Evolutionary conservation across 345 rosid species (phyloP).

Genomic region (Rubroshorea leprosula): DNA sequence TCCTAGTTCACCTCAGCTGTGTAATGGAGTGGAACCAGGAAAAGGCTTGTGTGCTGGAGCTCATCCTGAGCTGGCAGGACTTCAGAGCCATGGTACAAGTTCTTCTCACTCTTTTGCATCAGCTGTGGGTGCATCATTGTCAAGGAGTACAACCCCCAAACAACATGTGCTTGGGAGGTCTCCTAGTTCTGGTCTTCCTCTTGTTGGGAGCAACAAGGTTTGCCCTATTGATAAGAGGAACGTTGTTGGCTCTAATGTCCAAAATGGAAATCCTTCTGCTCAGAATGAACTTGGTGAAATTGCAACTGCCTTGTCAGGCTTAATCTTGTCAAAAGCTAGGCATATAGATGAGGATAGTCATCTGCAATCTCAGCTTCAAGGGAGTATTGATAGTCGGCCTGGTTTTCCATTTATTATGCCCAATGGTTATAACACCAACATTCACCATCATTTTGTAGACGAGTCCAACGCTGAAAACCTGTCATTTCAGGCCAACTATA

Average conservation of each 20-base stretch:
- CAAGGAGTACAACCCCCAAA: constrained; percentile 73
- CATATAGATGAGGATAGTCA: constrained; percentile 36
- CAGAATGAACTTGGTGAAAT: constrained; percentile 46
- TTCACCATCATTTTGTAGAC: constrained; percentile 45
- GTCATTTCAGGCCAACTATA: constrained; percentile 36
- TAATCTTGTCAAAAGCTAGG: constrained; percentile 45
- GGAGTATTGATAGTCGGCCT: constrained; percentile 31
- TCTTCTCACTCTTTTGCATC: constrained; percentile 40
- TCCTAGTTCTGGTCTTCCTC: constrained; percentile 53
- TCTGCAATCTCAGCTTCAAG: constrained; percentile 38
- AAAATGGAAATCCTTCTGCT: constrained; percentile 39
- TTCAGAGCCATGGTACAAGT: constrained; percentile 24
- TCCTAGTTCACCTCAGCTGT: constrained; percentile 32
- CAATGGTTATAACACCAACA: constrained; percentile 40
- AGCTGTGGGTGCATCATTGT: constrained; percentile 50
- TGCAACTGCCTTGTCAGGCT: constrained; percentile 48
- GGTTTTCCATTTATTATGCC: constrained; percentile 43
- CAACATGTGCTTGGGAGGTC: constrained; percentile 50
- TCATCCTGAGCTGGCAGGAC: too few species aligned
- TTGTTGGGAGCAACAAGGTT: constrained; percentile 56
- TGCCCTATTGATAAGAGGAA: constrained; percentile 47
- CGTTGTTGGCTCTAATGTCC: constrained; percentile 34
- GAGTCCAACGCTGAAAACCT: constrained; percentile 40
- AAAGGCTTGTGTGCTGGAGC: too few species aligned
- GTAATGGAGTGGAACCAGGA: too few species aligned